phyloP scores from a whole-genome alignment of 768 basidiomycete genomes.

The Hemileccinum rubropunctum region DNA sequence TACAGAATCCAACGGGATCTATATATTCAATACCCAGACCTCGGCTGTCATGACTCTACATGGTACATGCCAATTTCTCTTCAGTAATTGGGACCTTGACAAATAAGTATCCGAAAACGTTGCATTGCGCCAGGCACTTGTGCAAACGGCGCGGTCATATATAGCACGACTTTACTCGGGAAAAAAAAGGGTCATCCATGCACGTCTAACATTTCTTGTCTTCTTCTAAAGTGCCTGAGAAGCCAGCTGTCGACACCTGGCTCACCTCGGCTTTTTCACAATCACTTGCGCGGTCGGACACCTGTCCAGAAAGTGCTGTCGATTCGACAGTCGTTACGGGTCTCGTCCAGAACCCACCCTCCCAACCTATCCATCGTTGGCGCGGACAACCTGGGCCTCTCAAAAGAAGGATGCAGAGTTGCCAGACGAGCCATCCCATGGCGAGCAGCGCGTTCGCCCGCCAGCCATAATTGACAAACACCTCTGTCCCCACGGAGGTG shows the following conservation, averaged over 20 bases:
- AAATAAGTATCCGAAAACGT: too few species aligned
- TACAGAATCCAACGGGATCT: too few species aligned
- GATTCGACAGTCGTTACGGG: not conserved
- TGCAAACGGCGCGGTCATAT: too few species aligned
- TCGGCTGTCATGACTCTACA: too few species aligned
- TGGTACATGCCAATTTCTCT: too few species aligned
- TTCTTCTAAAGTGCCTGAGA: not conserved
- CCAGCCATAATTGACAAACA: slow-evolving; percentile 71
- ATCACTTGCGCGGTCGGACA: not conserved
- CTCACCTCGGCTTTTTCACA: slow-evolving; percentile 4
- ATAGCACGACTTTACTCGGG: too few species aligned
- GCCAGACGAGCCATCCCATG: slow-evolving; percentile 55
- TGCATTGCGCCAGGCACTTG: too few species aligned
- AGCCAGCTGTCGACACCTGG: not conserved
- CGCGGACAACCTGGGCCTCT: slow-evolving; percentile 56
- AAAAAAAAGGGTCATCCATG: too few species aligned
- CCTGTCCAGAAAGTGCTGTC: not conserved
- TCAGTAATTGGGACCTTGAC: too few species aligned
- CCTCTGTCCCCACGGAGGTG: slow-evolving; percentile 66
- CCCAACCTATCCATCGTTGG: slow-evolving; percentile 53
- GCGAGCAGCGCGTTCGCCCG: slow-evolving; percentile 54
- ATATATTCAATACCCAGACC: too few species aligned
- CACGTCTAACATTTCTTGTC: not conserved
- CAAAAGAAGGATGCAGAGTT: slow-evolving; percentile 52
- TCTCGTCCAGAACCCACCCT: not conserved